Conservation (phyloP, 2,329 filamentous ascomycete species). For the Paecilomyces niveus region DNA sequence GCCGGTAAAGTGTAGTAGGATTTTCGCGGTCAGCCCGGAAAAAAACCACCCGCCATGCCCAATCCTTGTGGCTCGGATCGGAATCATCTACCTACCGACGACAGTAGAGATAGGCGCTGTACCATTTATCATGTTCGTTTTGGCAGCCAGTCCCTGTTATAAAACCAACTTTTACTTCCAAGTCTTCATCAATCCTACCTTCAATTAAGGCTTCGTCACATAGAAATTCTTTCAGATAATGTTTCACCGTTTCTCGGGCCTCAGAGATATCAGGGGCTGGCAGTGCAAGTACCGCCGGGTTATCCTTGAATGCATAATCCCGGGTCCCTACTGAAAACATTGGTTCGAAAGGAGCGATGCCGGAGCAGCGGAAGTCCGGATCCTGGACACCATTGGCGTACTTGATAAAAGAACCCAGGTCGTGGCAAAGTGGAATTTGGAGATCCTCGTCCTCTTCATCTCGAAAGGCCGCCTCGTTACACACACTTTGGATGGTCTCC, state of each 20-base stretch:
- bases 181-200: neutral
- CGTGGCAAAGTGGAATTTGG: constrained; percentile 1
- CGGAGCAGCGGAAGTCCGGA: neutral
- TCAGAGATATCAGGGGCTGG: neutral
- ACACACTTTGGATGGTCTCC: neutral
- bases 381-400: constrained; percentile 1
- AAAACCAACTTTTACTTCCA: neutral
- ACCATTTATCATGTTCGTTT: constrained; percentile 1
- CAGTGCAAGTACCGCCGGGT: neutral
- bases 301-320: neutral
- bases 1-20: constrained; percentile 4
- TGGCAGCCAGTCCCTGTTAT: constrained; percentile 9
- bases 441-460: neutral
- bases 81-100: too few species aligned
- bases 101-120: too few species aligned
- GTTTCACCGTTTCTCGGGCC: neutral
- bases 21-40: neutral
- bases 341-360: neutral
- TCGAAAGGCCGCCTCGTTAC: neutral
- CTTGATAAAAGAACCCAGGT: constrained; percentile 2
- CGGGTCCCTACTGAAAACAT: neutral
- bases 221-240: neutral
- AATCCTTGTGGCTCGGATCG: neutral
- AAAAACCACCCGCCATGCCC: constrained; percentile 1
- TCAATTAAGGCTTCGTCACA: neutral